Conservation (phyloP, 768 basidiomycete genomes). For the Termitomyces sp. region DNA sequence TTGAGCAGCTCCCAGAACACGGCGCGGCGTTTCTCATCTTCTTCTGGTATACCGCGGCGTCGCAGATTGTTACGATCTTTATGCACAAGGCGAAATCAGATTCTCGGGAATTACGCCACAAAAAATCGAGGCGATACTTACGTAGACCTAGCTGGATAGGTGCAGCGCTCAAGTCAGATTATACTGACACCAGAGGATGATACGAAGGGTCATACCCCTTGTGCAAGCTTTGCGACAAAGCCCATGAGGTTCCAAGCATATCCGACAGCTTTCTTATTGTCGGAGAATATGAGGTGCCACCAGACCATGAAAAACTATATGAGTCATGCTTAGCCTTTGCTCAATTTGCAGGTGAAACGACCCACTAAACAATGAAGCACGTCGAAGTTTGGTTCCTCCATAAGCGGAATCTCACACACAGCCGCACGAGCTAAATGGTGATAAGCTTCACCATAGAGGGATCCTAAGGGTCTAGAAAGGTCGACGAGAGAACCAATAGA, state of each 20-base stretch:
- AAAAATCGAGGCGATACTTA: slow-evolving; percentile 30
- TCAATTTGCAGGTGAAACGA: background rate
- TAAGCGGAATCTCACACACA: slow-evolving; percentile 69
- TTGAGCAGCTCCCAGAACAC: slow-evolving; percentile 76
- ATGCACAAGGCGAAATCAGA: slow-evolving; percentile 5
- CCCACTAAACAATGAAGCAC: slow-evolving; percentile 64
- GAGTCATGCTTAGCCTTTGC: slow-evolving; percentile 1
- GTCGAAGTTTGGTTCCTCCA: slow-evolving; percentile 74
- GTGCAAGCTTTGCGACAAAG: slow-evolving; percentile 68
- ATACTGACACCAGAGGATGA: slow-evolving; percentile 3
- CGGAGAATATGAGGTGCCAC: slow-evolving; percentile 72
- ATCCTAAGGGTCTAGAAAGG: slow-evolving; percentile 50
- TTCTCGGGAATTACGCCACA: background rate
- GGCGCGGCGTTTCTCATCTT: slow-evolving; percentile 63
- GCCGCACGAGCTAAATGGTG: slow-evolving; percentile 65
- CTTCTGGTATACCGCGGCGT: slow-evolving; percentile 66
- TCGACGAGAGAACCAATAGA: slow-evolving; percentile 72
- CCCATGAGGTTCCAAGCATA: slow-evolving; percentile 79
- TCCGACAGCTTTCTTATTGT: slow-evolving; percentile 68
- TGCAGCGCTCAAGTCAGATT: slow-evolving; percentile 10
- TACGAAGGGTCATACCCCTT: slow-evolving; percentile 50
- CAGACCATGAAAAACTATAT: slow-evolving; percentile 63
- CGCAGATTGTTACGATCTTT: slow-evolving; percentile 67
- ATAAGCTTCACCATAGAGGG: slow-evolving; percentile 60
- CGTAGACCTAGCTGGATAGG: slow-evolving; percentile 58